phyloP scores from a whole-genome alignment of 1,139 yeast genomes.

The Protomyces lactucae-debilis region DNA sequence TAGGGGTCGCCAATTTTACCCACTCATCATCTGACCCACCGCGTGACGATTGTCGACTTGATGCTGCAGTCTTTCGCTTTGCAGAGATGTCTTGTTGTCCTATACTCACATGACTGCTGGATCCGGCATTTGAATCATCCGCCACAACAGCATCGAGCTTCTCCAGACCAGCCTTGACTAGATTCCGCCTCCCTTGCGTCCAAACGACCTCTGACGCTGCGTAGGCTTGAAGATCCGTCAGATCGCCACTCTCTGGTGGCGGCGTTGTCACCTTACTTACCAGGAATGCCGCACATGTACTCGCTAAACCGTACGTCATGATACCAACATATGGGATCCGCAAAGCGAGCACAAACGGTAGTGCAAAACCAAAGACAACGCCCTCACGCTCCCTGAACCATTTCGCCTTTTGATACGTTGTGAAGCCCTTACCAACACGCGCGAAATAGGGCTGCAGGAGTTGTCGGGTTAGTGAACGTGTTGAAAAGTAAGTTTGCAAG shows the following conservation, averaged over 20 bases:
- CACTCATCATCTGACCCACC: neutral
- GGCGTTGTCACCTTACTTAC: constrained; percentile 45
- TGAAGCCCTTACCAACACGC: constrained; percentile 44
- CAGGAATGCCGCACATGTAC: constrained; percentile 52
- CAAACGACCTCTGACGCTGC: neutral
- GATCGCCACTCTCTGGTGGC: neutral
- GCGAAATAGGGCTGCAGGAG: constrained; percentile 52
- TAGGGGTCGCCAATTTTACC: neutral
- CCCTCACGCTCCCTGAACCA: constrained; percentile 59
- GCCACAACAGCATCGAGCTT: neutral
- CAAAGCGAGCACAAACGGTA: constrained; percentile 48
- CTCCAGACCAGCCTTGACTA: constrained; percentile 2
- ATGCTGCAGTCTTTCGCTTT: neutral
- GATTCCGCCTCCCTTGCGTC: constrained; percentile 4
- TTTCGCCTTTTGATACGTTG: constrained; percentile 45
- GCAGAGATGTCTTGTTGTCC: neutral
- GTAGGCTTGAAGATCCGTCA: neutral
- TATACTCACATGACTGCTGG: neutral
- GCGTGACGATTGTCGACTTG: neutral
- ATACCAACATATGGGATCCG: constrained; percentile 49
- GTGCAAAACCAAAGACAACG: constrained; percentile 54
- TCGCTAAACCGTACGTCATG: constrained; percentile 53
- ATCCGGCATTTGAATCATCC: neutral
- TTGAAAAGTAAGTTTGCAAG: constrained; percentile 48
- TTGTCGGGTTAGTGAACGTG: constrained; percentile 46